Base-by-base conservation (phyloP, 106 monocot genomes). In the Chionographis japonica region DNA sequence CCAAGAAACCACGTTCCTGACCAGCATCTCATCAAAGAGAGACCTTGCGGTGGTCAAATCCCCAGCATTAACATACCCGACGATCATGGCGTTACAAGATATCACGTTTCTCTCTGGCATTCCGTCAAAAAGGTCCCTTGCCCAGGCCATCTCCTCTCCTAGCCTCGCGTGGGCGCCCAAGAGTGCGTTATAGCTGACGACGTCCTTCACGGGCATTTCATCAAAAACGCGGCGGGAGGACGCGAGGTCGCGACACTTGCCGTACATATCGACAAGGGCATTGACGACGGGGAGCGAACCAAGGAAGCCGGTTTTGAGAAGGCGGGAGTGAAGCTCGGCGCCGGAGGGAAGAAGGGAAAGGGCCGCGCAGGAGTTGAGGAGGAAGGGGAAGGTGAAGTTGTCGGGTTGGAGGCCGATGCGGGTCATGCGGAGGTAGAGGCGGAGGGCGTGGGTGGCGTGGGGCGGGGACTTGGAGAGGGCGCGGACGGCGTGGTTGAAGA, bases 221-320 rank as follows among this genome's bases (percentile, higher is more conserved):
- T 73, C 73, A 67, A 82, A 81, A 11, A 58, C 64, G 12, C 42
- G n/a, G 37, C 72, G 73, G 10, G 81, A 62, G 12, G 56, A 43
- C 6, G 37, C 20, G 39, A 79, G 71, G 14, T 18, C 50, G 17
- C 62, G 16, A 65, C 85, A 86, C 52, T 86, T 86, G 12, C 68
- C 78, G 54, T 86, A 86, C 75, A 86, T 75, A 58, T 78, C 81
- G 39, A 86, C 12, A 13, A 86, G 81, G 39, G 85, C 85, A 52
- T 86, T 86, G 59, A 75, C 67, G 15, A 79, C 72, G 15, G 62
- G 83, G 54, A 83, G 60, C 40, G 43, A 56, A 40, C 46, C 0
- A 46, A 14, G 60, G 60, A 66, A 68, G 40, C 83, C 83, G n/a
- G 69, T 8, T 37, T 60, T 56, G 50, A 69, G 38, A 37, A 62